Conservation (phyloP, 768 basidiomycete species). For the Boletus rufocinnamomeus region DNA sequence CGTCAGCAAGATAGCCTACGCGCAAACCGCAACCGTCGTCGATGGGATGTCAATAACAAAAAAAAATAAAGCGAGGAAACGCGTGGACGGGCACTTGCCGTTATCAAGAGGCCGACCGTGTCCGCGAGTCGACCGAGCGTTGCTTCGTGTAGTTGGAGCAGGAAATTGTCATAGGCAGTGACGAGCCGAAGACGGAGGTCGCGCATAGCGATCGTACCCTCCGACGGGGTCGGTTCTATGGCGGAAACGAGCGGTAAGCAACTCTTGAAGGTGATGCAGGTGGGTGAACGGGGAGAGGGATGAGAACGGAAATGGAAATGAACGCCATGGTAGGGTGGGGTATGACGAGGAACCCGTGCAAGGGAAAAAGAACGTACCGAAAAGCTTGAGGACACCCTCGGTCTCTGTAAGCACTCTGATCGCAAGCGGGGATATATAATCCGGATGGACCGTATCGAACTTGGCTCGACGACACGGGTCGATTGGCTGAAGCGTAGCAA, state of each 20-base stretch:
- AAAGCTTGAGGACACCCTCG: constrained; percentile 31
- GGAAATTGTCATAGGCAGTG: constrained; percentile 22
- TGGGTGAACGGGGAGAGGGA: too few species aligned
- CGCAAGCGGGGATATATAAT: constrained; percentile 30
- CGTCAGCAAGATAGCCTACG: constrained; percentile 24
- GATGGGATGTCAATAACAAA: neutral
- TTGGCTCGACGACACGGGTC: constrained; percentile 21
- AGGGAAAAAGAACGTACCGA: constrained; percentile 17
- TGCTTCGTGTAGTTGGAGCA: constrained; percentile 19
- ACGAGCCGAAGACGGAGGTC: constrained; percentile 26
- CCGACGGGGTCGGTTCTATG: constrained; percentile 33
- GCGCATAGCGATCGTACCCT: constrained; percentile 24
- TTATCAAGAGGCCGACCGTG: constrained; percentile 21
- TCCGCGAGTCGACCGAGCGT: constrained; percentile 30
- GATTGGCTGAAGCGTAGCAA: constrained; percentile 14
- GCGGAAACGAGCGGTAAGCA: neutral
- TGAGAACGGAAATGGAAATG: neutral
- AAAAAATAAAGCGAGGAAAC: neutral
- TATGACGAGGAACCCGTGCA: neutral
- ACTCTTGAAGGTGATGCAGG: too few species aligned
- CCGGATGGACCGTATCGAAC: constrained; percentile 27
- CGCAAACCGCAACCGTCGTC: neutral
- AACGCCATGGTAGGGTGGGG: neutral
- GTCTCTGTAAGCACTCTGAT: constrained; percentile 28
- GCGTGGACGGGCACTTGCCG: neutral